Evolutionary conservation across 2,329 filamentous ascomycete species (phyloP), one percentile per base, ranked within the genome.

Genomic region (Penicillium carneum): DNA sequence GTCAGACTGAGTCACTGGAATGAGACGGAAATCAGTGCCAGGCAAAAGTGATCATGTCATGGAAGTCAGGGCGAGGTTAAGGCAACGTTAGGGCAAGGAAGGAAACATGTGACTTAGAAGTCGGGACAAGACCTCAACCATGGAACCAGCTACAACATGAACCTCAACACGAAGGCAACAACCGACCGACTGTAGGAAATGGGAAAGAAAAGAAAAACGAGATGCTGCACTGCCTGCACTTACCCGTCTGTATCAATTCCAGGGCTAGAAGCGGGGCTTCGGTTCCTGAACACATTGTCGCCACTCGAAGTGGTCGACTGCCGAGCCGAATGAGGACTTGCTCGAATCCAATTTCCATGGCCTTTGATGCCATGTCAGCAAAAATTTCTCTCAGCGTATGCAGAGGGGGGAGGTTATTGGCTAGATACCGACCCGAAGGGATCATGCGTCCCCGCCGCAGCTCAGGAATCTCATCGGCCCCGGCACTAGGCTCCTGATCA

Each of bases 241-340:
- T 72, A 76, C 83, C 77, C 16, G 84, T 78, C 41, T 77, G 74
- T 47, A 92, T 76, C 72, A 88, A 79, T 14, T 86, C 78, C 14
- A 92, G 71, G 0, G 88, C 88, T 1, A 93, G 80, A 1, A 94
- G 77, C 0, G 91, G 91, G 4, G 87, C 87, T 67, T 94, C 91
- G 0, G 91, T 93, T 0, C 91, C 91, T 1, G 90, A 93, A 72
- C 90, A 93, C 80, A 93, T 86, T 0, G 91, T 94, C 0, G 84
- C 90, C 29, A 93, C 79, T 9, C 82, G 77, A 29, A 90, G 79
- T 73, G 52, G 78, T 58, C 33, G 69, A 52, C 10, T 84, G 66
- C 11, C 74, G 65, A 63, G 72, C 60, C 57, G 71, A 20, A 39
- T 73, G 48, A 66, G 77, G 41, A 87, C 79, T 33, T 84, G 78